Evolutionary conservation across 2,329 filamentous ascomycete genomes (phyloP), one percentile per base, ranked within the genome.

Genomic region (Cercospora sp.): DNA sequence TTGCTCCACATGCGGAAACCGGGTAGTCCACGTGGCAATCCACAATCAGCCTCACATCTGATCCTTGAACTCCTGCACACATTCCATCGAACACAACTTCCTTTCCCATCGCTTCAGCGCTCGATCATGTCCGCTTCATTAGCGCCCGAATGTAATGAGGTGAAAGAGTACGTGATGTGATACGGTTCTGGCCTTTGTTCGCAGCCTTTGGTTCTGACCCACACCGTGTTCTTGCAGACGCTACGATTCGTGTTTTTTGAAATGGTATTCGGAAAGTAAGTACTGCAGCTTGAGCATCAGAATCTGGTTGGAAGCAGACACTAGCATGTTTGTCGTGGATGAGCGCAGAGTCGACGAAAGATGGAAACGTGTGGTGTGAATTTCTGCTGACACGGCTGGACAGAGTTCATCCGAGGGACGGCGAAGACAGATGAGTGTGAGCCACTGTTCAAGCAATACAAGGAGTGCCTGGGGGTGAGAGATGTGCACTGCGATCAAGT

Each of bases 211-310:
- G 30, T 36, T 59, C 31, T 59, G 55, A 33, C 55, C 23, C n/a
- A 63, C 26, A 63, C 26, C 23, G 48, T 42, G 20, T 23, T 31
- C 28, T n/a, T n/a, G 18, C 69, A 97, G 94, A 79, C 92, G 90
- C 75, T 99, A 99, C 79, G 95, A 99, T 80, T 94, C 91, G 63
- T 99, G 95, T 82, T 99, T 99, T 79, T 83, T 99, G 72, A 98
- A 97, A 82, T 99, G 95, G 95, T 99, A 99, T 80, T 97, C 94
- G 78, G 95, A 99, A 82, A 98, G 95, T 97, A 85, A 67, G 90
- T 80, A 12, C 4, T 57, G 5, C 30, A 31, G 13, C 30, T 13
- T 53, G 60, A 28, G 30, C 23, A 26, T 42, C 42, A 10, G 39
- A 45, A 23, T 51, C 18, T 12, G 6, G 16, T 13, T 23, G 1